Evolutionary conservation across 805 yeast species (phyloP), one percentile per base, ranked within the genome.

Genomic region (Ogataea methanolica): DNA sequence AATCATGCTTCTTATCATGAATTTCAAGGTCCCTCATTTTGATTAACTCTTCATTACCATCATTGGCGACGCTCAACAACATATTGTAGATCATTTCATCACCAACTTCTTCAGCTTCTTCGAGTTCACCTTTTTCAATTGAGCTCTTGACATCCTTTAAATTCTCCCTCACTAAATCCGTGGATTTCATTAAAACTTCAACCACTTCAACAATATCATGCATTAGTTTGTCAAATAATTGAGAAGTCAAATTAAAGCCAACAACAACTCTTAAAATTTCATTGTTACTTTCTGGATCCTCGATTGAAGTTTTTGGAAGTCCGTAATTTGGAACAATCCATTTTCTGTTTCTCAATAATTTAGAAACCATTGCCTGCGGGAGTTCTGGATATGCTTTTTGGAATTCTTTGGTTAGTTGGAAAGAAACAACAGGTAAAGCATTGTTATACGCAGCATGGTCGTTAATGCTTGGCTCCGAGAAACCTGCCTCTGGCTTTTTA

Each of bases 261-360:
- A 88, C 89, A 14, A 90, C 97, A 23, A 91, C 88, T 60, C 97
- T 79, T 53, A 90, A 73, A 49, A 89, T 85, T 67, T 91, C 96
- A 50, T 66, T 72, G 39, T 61, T 65, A 14, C 47, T 69, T 2
- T 42, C 49, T 41, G 65, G 64, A 47, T 76, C 72, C 46, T 73
- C 75, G 40, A 83, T 81, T 33, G 63, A 59, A 2, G 67, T 54
- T 12, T 57, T 58, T 29, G 96, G 96, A 56, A 90, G 74, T 51
- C 85, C 88, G 68, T 90, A 90, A 72, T 90, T 89, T 55, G 96
- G 96, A 53, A 90, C 75, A 63, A 91, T 91, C 80, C 86, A 90
- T 14, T 96, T 95, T 58, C 82, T 80, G 63, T 76, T 79, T 64
- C 97, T 79, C 58, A 90, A 71, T 64, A 89, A 62, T 14, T 82